Evolutionary conservation across 192 early-diverging fungal genomes (phyloP), one percentile per base, ranked within the genome.

Genomic region (Mortierella alpina): DNA sequence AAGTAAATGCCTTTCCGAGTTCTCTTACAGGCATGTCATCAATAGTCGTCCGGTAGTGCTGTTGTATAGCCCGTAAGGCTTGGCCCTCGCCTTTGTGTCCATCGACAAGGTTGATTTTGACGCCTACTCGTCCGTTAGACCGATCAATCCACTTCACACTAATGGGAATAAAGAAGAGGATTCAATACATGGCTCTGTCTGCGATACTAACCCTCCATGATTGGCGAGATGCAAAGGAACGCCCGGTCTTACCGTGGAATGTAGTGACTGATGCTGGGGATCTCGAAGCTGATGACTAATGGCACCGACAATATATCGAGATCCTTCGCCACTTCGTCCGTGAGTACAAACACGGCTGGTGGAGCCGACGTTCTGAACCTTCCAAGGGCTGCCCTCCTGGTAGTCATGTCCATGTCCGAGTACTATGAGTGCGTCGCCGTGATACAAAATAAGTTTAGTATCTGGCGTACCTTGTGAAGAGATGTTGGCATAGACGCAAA

Each of bases 101-200:
- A 59, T 80, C 77, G 9, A 80, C 55, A 11, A 80, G 20, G 4
- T 58, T 72, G 2, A 80, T 70, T 60, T 80, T 80, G 53, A 71
- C 77, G n/a, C 77, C 77, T 2, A 80, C 59, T 40, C 57, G 66
- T 40, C 77, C 77, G 40, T 66, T 66, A 1, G 77, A 67, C 10
- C 77, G 70, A 59, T 80, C 77, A n/a, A 80, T 72, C 77, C 77
- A 80, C 40, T 80, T 80, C 7, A 80, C 77, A 42, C 77, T 80
- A 59, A 48, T 53, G 5, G 20, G 5, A 8, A 67, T 13, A 31
- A 20, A 59, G n/a, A 22, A 50, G 10, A 20, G 52, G n/a, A 48
- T 15, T 7, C 20, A 10, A 18, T 5, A 18, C 8, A 5, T 7
- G 7, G 7, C 46, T 31, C 15, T 64, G 14, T 22, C 0, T 63